Conservation (phyloP, 306 rosid species). For the Gleditsia sinensis region DNA sequence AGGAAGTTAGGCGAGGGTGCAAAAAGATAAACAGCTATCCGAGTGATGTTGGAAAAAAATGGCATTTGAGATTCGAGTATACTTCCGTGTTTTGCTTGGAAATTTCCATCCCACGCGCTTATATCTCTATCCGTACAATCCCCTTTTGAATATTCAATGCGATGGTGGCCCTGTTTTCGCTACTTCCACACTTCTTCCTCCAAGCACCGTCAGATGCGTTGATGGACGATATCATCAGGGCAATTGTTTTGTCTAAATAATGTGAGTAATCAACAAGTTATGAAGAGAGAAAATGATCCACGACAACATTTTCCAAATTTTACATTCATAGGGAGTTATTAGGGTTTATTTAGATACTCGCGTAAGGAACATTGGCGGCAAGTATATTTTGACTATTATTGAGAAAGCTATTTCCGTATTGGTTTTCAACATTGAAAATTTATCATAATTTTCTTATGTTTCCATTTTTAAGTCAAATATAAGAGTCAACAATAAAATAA, state of each 20-base stretch:
- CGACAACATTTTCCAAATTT: no score
- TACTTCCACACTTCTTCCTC: background rate
- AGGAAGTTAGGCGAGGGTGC: constrained; percentile 41
- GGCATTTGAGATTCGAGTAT: background rate
- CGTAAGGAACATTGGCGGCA: no score
- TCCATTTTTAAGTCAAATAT: no score
- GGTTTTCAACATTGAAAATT: no score
- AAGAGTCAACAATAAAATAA: no score
- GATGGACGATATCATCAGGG: background rate
- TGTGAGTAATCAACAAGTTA: background rate
- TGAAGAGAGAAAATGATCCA: background rate
- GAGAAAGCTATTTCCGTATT: no score
- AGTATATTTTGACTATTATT: no score
- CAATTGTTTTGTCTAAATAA: background rate
- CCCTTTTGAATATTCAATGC: constrained; percentile 25
- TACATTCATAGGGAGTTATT: no score
- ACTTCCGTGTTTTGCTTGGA: constrained; percentile 10
- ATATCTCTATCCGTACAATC: constrained; percentile 15
- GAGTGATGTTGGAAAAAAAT: constrained; percentile 37
- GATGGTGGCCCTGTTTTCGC: no score
- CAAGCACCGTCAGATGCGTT: background rate
- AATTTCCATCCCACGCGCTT: constrained; percentile 51
- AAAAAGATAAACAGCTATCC: background rate
- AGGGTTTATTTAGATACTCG: no score
- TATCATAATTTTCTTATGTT: no score